Percentiles rank a stretch among this genome's conserved stretches.
These are phyloP conservation scores for Aechmea fasciata DNA, from an alignment of 176 grass and related monocot genomes.

Conservation along the genomic window DNA sequence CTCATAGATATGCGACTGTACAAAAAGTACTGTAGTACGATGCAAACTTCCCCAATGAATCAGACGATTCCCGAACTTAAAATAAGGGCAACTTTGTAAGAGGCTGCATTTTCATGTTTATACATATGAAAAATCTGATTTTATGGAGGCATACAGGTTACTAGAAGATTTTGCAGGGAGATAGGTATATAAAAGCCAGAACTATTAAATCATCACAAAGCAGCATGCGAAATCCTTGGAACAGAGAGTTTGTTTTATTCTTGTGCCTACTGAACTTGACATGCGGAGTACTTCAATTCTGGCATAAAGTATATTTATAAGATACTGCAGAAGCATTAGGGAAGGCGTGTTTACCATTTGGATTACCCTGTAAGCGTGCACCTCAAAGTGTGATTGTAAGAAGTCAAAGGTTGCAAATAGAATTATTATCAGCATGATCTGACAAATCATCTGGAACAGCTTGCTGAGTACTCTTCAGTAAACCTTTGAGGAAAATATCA, in stretches of 20 bases:
- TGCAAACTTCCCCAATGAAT: no score
- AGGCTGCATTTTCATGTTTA: background rate
- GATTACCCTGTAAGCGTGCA: constrained; percentile 39
- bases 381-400: constrained; percentile 52
- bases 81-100: background rate
- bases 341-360: constrained; percentile 35
- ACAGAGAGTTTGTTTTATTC: constrained; percentile 80
- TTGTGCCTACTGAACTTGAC: constrained; percentile 80
- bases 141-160: no score
- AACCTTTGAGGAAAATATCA: constrained; percentile 83
- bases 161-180: no score
- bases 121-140: no score
- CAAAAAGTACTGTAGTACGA: no score
- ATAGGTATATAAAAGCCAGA: no score
- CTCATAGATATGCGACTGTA: no score
- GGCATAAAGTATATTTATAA: no score
- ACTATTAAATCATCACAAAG: no score
- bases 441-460: background rate
- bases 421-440: constrained; percentile 11
- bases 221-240: constrained; percentile 30
- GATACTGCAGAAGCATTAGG: no score
- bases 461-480: background rate
- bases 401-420: constrained; percentile 58
- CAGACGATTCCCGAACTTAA: no score
- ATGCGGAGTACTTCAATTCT: constrained; percentile 29